phyloP scores from a whole-genome alignment of 192 early-diverging fungal species.

The Radiomyces spectabilis region DNA sequence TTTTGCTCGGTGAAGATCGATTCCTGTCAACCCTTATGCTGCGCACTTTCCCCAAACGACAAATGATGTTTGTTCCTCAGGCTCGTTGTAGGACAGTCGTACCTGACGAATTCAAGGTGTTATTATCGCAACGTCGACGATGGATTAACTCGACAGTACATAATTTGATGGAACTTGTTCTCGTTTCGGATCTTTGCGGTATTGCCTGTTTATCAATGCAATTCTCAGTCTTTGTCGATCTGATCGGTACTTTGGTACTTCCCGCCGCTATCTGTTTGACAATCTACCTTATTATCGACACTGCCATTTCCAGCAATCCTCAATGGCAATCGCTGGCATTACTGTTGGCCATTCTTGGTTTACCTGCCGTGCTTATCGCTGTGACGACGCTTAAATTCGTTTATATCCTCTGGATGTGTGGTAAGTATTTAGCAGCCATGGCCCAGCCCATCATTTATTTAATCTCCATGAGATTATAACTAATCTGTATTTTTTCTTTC shows the following conservation, averaged over 20 bases:
- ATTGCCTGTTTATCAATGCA: slow-evolving; percentile 86
- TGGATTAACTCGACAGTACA: slow-evolving; percentile 96
- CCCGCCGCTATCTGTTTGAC: slow-evolving; percentile 72
- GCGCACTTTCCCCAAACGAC: slow-evolving; percentile 72
- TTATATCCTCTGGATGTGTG: slow-evolving; percentile 87
- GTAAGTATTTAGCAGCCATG: slow-evolving; percentile 17
- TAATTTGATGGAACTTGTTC: slow-evolving; percentile 77
- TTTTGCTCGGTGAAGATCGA: slow-evolving; percentile 82
- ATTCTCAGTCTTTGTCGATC: slow-evolving; percentile 63
- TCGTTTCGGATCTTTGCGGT: slow-evolving; percentile 82
- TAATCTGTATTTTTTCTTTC: slow-evolving; percentile 23
- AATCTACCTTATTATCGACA: slow-evolving; percentile 61
- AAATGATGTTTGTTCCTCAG: slow-evolving; percentile 80
- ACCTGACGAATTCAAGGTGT: slow-evolving; percentile 72
- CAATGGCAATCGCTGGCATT: slow-evolving; percentile 54
- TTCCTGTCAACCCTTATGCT: slow-evolving; percentile 82
- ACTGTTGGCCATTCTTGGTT: slow-evolving; percentile 68
- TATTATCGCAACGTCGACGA: slow-evolving; percentile 83
- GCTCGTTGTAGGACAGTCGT: slow-evolving; percentile 80
- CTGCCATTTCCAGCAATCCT: slow-evolving; percentile 5
- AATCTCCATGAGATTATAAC: background rate
- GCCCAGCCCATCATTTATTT: background rate
- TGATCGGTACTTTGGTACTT: slow-evolving; percentile 66
- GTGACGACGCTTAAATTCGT: slow-evolving; percentile 74
- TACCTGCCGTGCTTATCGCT: slow-evolving; percentile 85